Conservation (phyloP, 176 grass and related monocot species). For the Canna indica region DNA sequence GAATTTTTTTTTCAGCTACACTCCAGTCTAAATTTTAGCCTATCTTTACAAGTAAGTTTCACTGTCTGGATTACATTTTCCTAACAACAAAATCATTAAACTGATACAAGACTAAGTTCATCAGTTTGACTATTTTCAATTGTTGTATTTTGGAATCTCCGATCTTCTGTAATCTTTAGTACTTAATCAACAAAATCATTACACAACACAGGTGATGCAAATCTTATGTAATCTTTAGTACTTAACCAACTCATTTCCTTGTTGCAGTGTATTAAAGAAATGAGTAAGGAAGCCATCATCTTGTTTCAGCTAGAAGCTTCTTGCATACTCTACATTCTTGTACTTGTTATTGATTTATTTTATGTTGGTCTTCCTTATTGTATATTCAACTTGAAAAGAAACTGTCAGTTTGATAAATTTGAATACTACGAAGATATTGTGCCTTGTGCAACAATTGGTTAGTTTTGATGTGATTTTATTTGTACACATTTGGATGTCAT, state of each 20-base stretch:
- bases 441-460: too few species aligned
- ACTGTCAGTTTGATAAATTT: too few species aligned
- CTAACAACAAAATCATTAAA: not conserved
- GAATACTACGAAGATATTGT: not conserved
- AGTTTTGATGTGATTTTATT: too few species aligned
- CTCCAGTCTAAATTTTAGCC: conserved; percentile 72
- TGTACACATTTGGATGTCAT: too few species aligned
- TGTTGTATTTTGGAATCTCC: not conserved
- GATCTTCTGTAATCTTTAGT: too few species aligned
- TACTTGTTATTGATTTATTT: not conserved
- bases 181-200: too few species aligned
- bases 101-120: not conserved
- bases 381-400: not conserved
- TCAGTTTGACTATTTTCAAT: not conserved
- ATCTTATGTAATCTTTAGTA: not conserved
- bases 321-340: not conserved
- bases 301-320: not conserved
- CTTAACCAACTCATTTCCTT: not conserved
- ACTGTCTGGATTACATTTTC: not conserved
- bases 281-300: not conserved
- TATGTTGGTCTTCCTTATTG: not conserved
- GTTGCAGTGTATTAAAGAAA: conserved; percentile 5
- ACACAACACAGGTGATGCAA: not conserved
- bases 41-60: conserved; percentile 77
- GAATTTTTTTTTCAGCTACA: conserved; percentile 37